Conservation (phyloP, 176 grass and related monocot species). For the Cenchrus purpureus region DNA sequence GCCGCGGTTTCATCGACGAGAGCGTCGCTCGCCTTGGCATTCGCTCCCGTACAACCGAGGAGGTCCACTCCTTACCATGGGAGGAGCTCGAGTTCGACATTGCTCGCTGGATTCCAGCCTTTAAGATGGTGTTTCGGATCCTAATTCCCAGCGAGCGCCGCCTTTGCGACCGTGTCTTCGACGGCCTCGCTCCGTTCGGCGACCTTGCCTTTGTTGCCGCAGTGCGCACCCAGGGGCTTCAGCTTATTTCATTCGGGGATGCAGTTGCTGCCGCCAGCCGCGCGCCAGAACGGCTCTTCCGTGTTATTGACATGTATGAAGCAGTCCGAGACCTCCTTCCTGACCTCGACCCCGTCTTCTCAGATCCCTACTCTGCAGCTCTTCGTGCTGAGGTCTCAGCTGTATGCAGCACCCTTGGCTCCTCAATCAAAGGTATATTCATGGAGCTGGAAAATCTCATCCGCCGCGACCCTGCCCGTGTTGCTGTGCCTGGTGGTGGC, state of each 20-base stretch:
- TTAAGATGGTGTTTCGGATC: conserved; percentile 96
- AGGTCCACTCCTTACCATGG: conserved; percentile 75
- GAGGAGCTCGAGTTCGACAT: conserved; percentile 93
- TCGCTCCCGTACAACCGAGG: conserved; percentile 61
- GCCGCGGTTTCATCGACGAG: conserved; percentile 87
- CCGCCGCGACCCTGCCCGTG: conserved; percentile 82
- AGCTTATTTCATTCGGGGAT: conserved; percentile 87
- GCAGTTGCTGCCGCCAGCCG: conserved; percentile 77
- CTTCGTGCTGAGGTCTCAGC: conserved; percentile 79
- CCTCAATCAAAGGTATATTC: conserved; percentile 93
- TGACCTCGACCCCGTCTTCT: conserved; percentile 81
- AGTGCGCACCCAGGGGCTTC: conserved; percentile 68
- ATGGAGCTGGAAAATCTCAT: conserved; percentile 97
- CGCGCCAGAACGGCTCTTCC: conserved; percentile 84
- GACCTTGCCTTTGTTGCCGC: conserved; percentile 89
- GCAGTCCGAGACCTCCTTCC: conserved; percentile 81
- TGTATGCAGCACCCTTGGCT: conserved; percentile 67
- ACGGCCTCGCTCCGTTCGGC: conserved; percentile 65
- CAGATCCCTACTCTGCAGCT: conserved; percentile 79
- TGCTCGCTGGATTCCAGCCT: conserved; percentile 79
- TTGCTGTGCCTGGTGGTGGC: conserved; percentile 72
- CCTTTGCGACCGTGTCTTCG: conserved; percentile 91
- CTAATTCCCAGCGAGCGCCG: conserved; percentile 91
- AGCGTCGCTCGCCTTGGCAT: conserved; percentile 86
- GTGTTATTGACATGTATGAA: conserved; percentile 98